These are phyloP conservation scores for Amanita rimosa DNA, from an alignment of 768 basidiomycete species.

Conservation along the genomic window DNA sequence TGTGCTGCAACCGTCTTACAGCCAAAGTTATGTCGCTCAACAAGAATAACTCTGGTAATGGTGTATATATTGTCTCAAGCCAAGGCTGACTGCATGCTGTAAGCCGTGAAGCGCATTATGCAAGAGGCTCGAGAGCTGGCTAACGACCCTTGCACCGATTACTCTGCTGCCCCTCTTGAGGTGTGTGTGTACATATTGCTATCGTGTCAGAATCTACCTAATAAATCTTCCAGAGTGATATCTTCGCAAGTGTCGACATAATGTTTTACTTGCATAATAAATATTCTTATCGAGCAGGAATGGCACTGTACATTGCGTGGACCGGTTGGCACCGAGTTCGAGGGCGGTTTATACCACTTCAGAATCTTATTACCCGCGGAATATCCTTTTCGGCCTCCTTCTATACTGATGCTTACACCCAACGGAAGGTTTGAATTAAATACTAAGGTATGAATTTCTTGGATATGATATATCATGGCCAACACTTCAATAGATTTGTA, in stretches of 20 bases:
- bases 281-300: constrained; percentile 29
- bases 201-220: background rate
- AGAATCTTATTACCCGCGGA: constrained; percentile 83
- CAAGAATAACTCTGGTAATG: constrained; percentile 79
- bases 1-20: constrained; percentile 6
- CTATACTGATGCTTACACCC: constrained; percentile 92
- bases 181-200: constrained; percentile 16
- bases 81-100: constrained; percentile 1
- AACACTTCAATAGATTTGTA: constrained; percentile 55
- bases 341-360: constrained; percentile 94
- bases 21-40: constrained; percentile 35
- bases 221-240: constrained; percentile 55
- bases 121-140: constrained; percentile 89
- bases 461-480: background rate
- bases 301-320: constrained; percentile 99
- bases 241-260: constrained; percentile 49
- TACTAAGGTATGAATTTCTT: constrained; percentile 58
- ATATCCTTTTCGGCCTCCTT: constrained; percentile 95
- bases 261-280: background rate
- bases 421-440: constrained; percentile 96
- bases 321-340: constrained; percentile 78
- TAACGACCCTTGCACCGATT: constrained; percentile 78
- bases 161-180: constrained; percentile 79
- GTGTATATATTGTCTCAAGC: background rate
- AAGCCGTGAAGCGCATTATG: constrained; percentile 94